Evolutionary conservation across 2,329 filamentous ascomycete genomes (phyloP).

Genomic region (Pseudopyricularia cyperi): DNA sequence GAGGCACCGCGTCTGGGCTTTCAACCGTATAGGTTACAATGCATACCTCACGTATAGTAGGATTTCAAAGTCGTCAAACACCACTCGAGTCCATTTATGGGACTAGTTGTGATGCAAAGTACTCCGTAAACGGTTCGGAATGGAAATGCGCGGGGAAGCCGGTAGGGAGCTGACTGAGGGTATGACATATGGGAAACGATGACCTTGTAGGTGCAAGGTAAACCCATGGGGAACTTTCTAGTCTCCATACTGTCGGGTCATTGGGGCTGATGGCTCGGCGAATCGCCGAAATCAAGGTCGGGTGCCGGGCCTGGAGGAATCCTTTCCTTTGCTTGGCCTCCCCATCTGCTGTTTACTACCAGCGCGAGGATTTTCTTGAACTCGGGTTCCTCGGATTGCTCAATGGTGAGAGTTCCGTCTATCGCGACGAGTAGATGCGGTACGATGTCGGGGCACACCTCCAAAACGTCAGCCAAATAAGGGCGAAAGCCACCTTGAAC

Average conservation of each 20-base stretch:
- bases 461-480: not conserved
- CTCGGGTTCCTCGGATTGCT: not conserved
- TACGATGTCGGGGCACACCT: not conserved
- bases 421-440: not conserved
- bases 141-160: too few relatives aligned
- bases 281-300: not conserved
- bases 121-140: too few relatives aligned
- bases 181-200: too few relatives aligned
- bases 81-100: too few relatives aligned
- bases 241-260: not conserved
- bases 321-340: not conserved
- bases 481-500: not conserved
- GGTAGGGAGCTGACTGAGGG: too few relatives aligned
- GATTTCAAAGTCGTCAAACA: too few relatives aligned
- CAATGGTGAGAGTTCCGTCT: not conserved
- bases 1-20: too few relatives aligned
- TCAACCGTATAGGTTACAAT: too few relatives aligned
- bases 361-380: not conserved
- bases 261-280: not conserved
- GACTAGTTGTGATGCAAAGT: too few relatives aligned
- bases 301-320: not conserved
- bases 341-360: not conserved
- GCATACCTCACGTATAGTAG: too few relatives aligned
- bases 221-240: not conserved
- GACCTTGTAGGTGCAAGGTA: too few relatives aligned